These are phyloP conservation scores for Myxozyma mucilagina DNA, from an alignment of 805 yeast genomes.

Conservation along the genomic window DNA sequence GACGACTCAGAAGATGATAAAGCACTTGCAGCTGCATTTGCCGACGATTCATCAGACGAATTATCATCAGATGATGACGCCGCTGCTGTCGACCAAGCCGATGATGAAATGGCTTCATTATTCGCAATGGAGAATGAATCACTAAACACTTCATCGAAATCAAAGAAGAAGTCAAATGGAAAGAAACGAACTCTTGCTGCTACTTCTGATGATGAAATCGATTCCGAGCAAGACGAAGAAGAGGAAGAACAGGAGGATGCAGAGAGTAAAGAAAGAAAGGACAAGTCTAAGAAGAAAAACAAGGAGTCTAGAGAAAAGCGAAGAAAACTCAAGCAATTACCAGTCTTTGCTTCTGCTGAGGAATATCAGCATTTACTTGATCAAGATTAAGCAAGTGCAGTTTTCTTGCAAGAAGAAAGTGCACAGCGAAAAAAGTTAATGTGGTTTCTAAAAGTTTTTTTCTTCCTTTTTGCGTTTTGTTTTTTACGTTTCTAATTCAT, in stretches of 20 bases:
- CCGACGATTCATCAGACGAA: constrained; percentile 40
- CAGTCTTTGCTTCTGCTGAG: constrained; percentile 85
- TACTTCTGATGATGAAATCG: constrained; percentile 35
- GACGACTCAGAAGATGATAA: constrained; percentile 31
- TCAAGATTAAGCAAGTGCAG: constrained; percentile 49
- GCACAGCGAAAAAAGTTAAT: background rate
- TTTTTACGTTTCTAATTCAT: too few relatives aligned
- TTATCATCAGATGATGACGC: constrained; percentile 23
- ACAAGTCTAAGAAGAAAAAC: constrained; percentile 32
- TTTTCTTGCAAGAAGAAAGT: background rate
- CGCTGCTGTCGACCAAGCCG: constrained; percentile 41
- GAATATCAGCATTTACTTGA: constrained; percentile 76
- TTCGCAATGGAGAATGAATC: constrained; percentile 34
- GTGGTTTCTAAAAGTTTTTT: background rate
- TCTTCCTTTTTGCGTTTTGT: too few relatives aligned
- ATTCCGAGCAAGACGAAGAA: constrained; percentile 25
- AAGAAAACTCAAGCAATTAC: constrained; percentile 62
- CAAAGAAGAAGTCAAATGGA: constrained; percentile 1
- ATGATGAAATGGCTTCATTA: constrained; percentile 35
- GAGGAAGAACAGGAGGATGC: constrained; percentile 4
- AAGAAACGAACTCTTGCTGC: too few relatives aligned
- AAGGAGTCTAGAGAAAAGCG: constrained; percentile 36
- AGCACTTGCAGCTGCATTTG: constrained; percentile 42
- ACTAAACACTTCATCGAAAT: constrained; percentile 8
- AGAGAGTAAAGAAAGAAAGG: constrained; percentile 28